Conservation (phyloP, 495 filamentous ascomycete species). For the Chaetomium tenue region DNA sequence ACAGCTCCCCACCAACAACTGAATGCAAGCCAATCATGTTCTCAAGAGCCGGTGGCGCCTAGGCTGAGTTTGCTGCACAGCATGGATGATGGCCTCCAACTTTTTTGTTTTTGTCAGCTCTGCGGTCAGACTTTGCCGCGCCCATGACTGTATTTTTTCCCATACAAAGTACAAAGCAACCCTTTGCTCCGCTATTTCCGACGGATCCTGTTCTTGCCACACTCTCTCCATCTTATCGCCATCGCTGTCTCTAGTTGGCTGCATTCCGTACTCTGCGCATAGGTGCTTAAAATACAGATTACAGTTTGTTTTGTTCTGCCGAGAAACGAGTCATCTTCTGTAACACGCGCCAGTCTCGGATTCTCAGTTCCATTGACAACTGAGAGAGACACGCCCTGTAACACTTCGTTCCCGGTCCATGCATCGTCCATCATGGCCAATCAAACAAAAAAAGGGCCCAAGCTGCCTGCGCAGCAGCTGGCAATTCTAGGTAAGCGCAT, state of each 20-base stretch:
- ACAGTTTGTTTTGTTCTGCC: neutral
- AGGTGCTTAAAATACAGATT: neutral
- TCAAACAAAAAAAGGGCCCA: conserved; percentile 38
- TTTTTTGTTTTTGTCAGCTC: conserved; percentile 3
- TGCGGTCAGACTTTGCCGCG: conserved; percentile 7
- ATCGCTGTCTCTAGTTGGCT: neutral
- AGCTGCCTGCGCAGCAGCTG: conserved; percentile 49
- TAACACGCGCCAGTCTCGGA: neutral
- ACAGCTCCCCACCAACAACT: neutral
- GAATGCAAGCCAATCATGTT: neutral
- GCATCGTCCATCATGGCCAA: conserved; percentile 34
- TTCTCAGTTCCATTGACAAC: neutral
- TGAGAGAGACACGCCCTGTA: neutral
- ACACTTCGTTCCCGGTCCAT: neutral
- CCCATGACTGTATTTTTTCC: conserved; percentile 1
- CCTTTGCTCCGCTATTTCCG: conserved; percentile 7
- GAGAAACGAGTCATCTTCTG: neutral
- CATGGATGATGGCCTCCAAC: neutral
- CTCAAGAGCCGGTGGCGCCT: neutral
- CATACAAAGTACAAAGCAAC: neutral
- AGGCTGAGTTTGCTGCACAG: neutral
- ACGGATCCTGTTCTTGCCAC: neutral
- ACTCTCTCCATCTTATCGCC: neutral
- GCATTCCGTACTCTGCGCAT: neutral
- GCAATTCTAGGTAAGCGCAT: conserved; percentile 61